Evolutionary conservation across 306 rosid species (phyloP), one percentile per base, ranked within the genome.

Genomic region (Lathyrus sativus): DNA sequence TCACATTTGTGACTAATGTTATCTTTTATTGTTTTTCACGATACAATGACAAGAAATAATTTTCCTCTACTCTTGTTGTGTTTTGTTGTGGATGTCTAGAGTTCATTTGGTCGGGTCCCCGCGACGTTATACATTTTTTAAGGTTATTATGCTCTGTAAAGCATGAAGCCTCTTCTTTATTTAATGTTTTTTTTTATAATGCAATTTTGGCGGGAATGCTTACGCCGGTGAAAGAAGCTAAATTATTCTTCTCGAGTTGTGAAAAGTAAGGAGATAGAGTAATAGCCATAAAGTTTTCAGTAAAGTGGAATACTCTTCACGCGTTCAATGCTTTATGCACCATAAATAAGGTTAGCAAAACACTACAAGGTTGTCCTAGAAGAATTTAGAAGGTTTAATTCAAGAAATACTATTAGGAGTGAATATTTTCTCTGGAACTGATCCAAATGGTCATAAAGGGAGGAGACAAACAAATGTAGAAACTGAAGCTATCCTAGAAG

Each of bases 31-130:
- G 9, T 3, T 53, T 4, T 29, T 79, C 70, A 22, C 59, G 70
- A 55, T 57, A 37, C 56, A 62, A 62, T 44, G 61, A 35, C 41
- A 73, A 59, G 13, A 35, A 62, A 44, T 19, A 5, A 7, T 46
- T 35, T n/a, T 15, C 42, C 46, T 58, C 17, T 49, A 3, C 41
- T 28, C 3, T 43, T 45, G 26, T 48, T 45, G 26, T 48, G 29
- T 24, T 67, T 46, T 67, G 61, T 67, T 59, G 61, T 57, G 68
- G 67, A 46, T 56, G 61, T 55, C 33, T 46, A 19, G 54, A 43
- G 24, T 66, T 58, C 22, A 11, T 28, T 49, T 7, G 78, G 31
- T 19, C 10, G 17, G 10, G 39, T 35, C 53, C 78, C 55, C 19
- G 22, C 24, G 9, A n/a, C n/a, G 35, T 14, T 12, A 6, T 29